Conservation (phyloP, 352 stramenopile genomes). For the Globisporangium nodosum region DNA sequence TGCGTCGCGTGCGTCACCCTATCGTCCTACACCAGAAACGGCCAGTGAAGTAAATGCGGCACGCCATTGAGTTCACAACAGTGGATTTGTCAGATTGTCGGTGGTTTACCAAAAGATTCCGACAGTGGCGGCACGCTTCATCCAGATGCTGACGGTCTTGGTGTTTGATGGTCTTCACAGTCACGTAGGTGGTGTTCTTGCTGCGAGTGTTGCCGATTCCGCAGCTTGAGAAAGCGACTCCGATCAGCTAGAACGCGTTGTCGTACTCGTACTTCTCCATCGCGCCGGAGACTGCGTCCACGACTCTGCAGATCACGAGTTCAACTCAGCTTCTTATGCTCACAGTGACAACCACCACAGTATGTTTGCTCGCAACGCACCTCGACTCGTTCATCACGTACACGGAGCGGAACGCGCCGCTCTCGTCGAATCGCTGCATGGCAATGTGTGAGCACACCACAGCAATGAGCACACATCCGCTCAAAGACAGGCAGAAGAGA, state of each 20-base stretch:
- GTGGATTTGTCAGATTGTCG: no score
- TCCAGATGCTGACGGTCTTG: no score
- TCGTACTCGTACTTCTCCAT: conserved; percentile 88
- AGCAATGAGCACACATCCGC: background rate
- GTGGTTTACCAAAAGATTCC: no score
- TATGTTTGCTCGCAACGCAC: conserved; percentile 16
- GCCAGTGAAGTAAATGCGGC: no score
- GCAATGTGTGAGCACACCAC: background rate
- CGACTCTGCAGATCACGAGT: conserved; percentile 31
- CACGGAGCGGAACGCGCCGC: conserved; percentile 78
- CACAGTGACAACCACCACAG: background rate
- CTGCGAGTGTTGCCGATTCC: background rate
- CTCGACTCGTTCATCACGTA: conserved; percentile 86
- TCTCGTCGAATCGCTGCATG: conserved; percentile 74
- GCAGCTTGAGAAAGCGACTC: background rate
- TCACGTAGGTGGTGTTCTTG: background rate
- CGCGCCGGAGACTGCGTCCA: conserved; percentile 80
- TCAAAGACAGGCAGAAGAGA: background rate
- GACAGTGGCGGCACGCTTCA: no score
- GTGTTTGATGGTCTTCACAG: no score
- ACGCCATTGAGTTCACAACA: no score
- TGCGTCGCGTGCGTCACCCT: no score
- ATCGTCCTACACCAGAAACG: no score
- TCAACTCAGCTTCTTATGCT: background rate
- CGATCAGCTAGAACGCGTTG: conserved; percentile 58